phyloP scores from a whole-genome alignment of 2,329 filamentous ascomycete genomes.

The Keithomyces neogunnii region DNA sequence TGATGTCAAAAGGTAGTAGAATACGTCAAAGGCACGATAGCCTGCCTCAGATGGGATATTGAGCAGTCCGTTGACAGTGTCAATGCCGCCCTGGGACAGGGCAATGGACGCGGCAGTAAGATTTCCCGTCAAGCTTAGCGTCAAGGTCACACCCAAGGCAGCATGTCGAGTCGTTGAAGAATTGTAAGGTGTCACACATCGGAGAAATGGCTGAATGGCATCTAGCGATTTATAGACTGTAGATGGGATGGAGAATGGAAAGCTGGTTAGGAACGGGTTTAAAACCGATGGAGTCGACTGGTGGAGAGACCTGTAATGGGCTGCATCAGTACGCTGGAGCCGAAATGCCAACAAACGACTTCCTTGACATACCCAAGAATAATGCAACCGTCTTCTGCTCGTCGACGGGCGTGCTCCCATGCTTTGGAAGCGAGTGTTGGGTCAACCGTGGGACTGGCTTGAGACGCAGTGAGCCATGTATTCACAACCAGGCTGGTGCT shows the following conservation, averaged over 20 bases:
- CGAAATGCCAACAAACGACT: neutral
- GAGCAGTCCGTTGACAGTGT: slow-evolving; percentile 72
- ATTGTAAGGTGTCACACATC: slow-evolving; percentile 81
- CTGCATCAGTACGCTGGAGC: slow-evolving; percentile 9
- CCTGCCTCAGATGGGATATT: slow-evolving; percentile 72
- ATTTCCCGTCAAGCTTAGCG: slow-evolving; percentile 71
- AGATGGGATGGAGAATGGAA: slow-evolving; percentile 72
- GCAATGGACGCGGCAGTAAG: slow-evolving; percentile 68
- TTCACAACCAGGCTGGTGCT: slow-evolving; percentile 90
- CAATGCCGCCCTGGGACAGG: slow-evolving; percentile 79
- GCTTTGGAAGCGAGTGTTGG: slow-evolving; percentile 67
- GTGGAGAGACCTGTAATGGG: slow-evolving; percentile 66
- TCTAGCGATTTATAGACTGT: slow-evolving; percentile 71
- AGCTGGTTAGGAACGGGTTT: slow-evolving; percentile 67
- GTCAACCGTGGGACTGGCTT: slow-evolving; percentile 68
- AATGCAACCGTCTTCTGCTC: slow-evolving; percentile 93
- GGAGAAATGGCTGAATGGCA: slow-evolving; percentile 76
- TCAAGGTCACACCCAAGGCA: slow-evolving; percentile 72
- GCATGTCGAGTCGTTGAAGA: slow-evolving; percentile 75
- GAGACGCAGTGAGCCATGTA: slow-evolving; percentile 81
- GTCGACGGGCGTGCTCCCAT: slow-evolving; percentile 91
- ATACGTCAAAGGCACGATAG: slow-evolving; percentile 91
- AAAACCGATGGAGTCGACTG: slow-evolving; percentile 80
- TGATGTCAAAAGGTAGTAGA: slow-evolving; percentile 93
- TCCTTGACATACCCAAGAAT: slow-evolving; percentile 63